phyloP scores from a whole-genome alignment of 352 stramenopile genomes.

The Globisporangium takayamanum region DNA sequence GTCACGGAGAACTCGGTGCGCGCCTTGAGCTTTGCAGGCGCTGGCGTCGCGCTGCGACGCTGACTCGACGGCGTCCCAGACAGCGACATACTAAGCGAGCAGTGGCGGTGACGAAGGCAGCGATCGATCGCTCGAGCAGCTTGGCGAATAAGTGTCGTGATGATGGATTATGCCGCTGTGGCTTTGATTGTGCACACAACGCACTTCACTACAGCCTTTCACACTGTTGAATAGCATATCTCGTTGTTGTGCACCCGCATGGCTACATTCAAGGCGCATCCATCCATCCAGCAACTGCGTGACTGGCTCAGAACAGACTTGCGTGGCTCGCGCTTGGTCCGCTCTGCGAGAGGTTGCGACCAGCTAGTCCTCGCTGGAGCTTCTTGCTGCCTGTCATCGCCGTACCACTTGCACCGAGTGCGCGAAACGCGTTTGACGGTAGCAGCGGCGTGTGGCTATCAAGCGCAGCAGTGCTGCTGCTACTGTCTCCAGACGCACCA shows the following conservation, averaged over 20 bases:
- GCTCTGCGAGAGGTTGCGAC: conserved; percentile 24
- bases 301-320: conserved; percentile 1
- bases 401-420: not conserved
- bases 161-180: not conserved
- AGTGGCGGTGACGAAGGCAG: not conserved
- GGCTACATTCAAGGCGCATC: not conserved
- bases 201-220: not conserved
- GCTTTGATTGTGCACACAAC: no score
- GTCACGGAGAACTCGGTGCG: conserved; percentile 82
- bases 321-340: not conserved
- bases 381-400: conserved; percentile 16
- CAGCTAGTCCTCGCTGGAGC: conserved; percentile 26
- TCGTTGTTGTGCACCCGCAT: not conserved
- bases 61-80: not conserved
- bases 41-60: conserved; percentile 15
- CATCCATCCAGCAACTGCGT: not conserved
- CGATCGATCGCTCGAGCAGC: not conserved
- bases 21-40: conserved; percentile 62
- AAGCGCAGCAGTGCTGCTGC: not conserved
- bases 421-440: not conserved
- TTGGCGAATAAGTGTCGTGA: not conserved
- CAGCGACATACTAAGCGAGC: not conserved
- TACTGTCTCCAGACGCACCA: not conserved
- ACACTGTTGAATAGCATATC: not conserved
- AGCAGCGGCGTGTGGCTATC: not conserved